phyloP scores from a whole-genome alignment of 352 stramenopile species.

The Thraustochytrium sp. region DNA sequence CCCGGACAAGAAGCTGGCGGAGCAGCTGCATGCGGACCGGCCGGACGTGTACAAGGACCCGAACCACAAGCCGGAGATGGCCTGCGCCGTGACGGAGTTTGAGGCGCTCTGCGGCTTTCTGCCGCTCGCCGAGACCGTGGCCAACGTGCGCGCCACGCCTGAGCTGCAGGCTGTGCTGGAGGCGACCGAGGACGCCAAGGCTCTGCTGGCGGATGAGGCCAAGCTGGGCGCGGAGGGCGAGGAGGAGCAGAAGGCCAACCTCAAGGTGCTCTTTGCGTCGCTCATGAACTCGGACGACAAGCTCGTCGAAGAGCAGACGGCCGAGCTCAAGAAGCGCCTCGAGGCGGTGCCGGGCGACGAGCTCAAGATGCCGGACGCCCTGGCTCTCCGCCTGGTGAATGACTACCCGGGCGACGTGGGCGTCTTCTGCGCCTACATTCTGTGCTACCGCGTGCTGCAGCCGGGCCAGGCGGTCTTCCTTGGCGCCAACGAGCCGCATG shows the following conservation, averaged over 20 bases:
- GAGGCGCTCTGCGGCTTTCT: constrained; percentile 94
- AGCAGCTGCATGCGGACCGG: constrained; percentile 68
- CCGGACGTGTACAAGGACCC: constrained; percentile 91
- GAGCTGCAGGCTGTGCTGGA: constrained; percentile 73
- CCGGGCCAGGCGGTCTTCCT: constrained; percentile 95
- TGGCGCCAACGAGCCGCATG: constrained; percentile 97
- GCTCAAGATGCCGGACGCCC: constrained; percentile 23
- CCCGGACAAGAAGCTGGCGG: constrained; percentile 69
- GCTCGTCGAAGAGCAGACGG: constrained; percentile 64
- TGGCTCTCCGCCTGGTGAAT: constrained; percentile 73
- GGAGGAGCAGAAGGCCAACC: constrained; percentile 53
- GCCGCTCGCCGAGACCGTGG: constrained; percentile 79
- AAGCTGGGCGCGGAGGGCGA: background rate
- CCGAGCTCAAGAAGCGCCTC: constrained; percentile 68
- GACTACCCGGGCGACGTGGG: constrained; percentile 94
- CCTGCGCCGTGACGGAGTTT: constrained; percentile 93
- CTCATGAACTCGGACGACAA: constrained; percentile 64
- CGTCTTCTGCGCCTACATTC: constrained; percentile 91
- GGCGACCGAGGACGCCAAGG: constrained; percentile 16
- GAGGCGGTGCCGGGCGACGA: constrained; percentile 45
- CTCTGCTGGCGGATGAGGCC: constrained; percentile 13
- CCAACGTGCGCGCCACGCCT: constrained; percentile 71
- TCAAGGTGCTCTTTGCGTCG: constrained; percentile 62
- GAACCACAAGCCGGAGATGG: constrained; percentile 99
- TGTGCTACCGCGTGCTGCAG: constrained; percentile 94